A percentile compares a stretch with the other conserved stretches of the same genome.
Evolutionary conservation across 768 basidiomycete species (phyloP).

Genomic region (Scleroderma citrinum): DNA sequence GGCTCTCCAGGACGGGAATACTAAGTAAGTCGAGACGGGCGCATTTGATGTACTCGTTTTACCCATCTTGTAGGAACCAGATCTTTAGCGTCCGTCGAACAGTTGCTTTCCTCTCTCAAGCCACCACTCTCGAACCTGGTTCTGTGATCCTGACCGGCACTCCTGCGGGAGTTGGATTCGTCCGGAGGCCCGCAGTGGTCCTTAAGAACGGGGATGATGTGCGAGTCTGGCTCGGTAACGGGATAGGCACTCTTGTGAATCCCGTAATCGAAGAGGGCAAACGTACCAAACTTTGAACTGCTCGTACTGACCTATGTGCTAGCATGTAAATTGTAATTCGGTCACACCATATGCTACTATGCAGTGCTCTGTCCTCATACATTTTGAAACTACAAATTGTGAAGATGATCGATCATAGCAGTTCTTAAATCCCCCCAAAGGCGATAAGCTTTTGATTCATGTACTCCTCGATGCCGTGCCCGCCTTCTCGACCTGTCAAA

Average conservation of each 20-base stretch:
- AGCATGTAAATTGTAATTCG: no score
- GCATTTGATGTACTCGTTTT: neutral
- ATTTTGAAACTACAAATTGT: neutral
- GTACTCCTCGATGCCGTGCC: slow-evolving; percentile 88
- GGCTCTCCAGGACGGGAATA: slow-evolving; percentile 68
- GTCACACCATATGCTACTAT: no score
- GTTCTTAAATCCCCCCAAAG: slow-evolving; percentile 59
- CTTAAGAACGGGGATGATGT: slow-evolving; percentile 72
- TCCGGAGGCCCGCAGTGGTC: slow-evolving; percentile 61
- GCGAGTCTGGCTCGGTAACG: slow-evolving; percentile 59
- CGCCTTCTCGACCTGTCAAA: slow-evolving; percentile 68
- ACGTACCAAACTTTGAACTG: slow-evolving; percentile 38
- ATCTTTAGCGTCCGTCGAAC: slow-evolving; percentile 78
- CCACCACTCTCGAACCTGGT: slow-evolving; percentile 76
- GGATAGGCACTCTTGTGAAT: slow-evolving; percentile 77
- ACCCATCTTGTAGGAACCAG: slow-evolving; percentile 50
- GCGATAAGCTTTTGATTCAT: slow-evolving; percentile 76
- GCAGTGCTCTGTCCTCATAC: neutral
- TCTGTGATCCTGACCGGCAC: slow-evolving; percentile 81
- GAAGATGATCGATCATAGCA: neutral
- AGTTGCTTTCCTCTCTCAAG: slow-evolving; percentile 76
- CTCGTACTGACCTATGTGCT: neutral
- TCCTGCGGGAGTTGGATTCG: slow-evolving; percentile 78
- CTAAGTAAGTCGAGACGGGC: slow-evolving; percentile 41
- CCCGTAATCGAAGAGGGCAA: slow-evolving; percentile 64